These are phyloP conservation scores for Cercophora sp. DNA, from an alignment of 495 filamentous ascomycete species.

Conservation along the genomic window DNA sequence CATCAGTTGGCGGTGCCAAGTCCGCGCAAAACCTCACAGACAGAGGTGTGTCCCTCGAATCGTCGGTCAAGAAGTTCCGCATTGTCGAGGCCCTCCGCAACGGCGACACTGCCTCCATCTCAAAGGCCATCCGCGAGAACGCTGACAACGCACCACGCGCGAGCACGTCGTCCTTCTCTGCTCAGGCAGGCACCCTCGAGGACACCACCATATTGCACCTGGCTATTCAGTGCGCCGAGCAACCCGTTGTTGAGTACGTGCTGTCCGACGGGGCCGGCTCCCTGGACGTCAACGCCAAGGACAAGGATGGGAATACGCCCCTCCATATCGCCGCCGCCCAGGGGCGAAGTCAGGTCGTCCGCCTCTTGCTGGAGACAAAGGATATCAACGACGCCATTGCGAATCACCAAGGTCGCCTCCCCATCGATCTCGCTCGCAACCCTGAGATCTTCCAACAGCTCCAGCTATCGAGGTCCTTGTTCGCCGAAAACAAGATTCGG, in stretches of 20 bases:
- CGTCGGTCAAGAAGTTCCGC: conserved; percentile 89
- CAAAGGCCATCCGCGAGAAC: conserved; percentile 75
- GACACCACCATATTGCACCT: conserved; percentile 88
- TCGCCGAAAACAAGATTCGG: conserved; percentile 78
- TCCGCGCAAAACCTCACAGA: conserved; percentile 26
- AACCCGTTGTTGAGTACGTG: conserved; percentile 93
- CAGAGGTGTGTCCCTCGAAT: conserved; percentile 67
- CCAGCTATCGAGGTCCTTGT: conserved; percentile 85
- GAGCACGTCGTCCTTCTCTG: conserved; percentile 52
- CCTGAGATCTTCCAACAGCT: conserved; percentile 95
- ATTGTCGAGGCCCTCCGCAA: conserved; percentile 87
- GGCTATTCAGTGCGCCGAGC: conserved; percentile 94
- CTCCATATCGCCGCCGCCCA: conserved; percentile 84
- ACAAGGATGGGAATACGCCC: conserved; percentile 90
- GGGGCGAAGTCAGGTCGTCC: conserved; percentile 72
- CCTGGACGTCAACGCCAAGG: conserved; percentile 82
- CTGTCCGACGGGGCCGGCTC: conserved; percentile 63
- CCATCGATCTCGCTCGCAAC: conserved; percentile 82
- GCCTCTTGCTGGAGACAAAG: conserved; percentile 70
- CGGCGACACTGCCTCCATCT: conserved; percentile 86
- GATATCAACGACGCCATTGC: conserved; percentile 83
- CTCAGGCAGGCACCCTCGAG: conserved; percentile 50
- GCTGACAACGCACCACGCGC: conserved; percentile 44
- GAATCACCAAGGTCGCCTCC: conserved; percentile 84
- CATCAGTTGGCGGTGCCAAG: conserved; percentile 27